Evolutionary conservation across 768 basidiomycete species (phyloP).

Genomic region (Ephemerocybe angulata): DNA sequence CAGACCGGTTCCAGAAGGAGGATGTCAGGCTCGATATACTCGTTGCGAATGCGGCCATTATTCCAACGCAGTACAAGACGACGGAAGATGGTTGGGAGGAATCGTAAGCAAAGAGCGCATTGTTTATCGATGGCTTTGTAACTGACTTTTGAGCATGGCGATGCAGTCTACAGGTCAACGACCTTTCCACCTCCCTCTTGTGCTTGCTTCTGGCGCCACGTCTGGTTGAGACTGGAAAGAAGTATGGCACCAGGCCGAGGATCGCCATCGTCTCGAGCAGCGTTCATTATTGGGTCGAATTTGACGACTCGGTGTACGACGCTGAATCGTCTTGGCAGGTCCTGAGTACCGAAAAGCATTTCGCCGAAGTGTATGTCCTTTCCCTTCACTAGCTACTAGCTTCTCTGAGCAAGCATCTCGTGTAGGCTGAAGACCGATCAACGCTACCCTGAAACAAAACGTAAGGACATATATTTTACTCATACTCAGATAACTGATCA

Average conservation of each 20-base stretch:
- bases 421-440: background rate
- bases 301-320: constrained; percentile 21
- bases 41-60: constrained; percentile 40
- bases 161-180: constrained; percentile 42
- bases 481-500: no score
- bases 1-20: constrained; percentile 27
- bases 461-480: no score
- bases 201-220: constrained; percentile 37
- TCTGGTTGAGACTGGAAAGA: constrained; percentile 31
- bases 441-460: constrained; percentile 32
- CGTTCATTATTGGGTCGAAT: constrained; percentile 27
- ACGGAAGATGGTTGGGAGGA: constrained; percentile 43
- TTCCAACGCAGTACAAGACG: constrained; percentile 11
- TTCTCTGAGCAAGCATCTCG: no score
- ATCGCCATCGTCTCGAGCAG: constrained; percentile 41
- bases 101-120: no score
- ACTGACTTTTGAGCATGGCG: background rate
- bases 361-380: constrained; percentile 9
- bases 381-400: background rate
- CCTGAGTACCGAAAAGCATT: constrained; percentile 27
- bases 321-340: constrained; percentile 23
- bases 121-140: no score
- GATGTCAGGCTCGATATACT: constrained; percentile 40
- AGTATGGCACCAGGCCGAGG: constrained; percentile 24
- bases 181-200: constrained; percentile 35